phyloP scores from a whole-genome alignment of 2,329 filamentous ascomycete species.

The Colletotrichum tropicicola region DNA sequence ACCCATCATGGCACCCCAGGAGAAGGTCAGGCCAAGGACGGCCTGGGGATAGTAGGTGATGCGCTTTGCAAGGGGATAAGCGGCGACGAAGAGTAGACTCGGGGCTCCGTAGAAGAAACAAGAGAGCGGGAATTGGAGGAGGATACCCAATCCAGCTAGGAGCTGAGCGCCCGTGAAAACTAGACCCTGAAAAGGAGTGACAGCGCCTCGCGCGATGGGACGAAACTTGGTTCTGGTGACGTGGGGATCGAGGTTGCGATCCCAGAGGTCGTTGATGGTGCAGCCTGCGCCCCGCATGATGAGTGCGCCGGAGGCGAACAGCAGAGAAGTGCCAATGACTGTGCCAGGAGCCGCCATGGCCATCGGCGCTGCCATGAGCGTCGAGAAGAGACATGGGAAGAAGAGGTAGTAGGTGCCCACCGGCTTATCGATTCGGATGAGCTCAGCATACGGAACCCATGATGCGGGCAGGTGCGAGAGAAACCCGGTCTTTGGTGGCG shows the following conservation, averaged over 20 bases:
- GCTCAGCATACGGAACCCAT: conserved; percentile 83
- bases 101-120: conserved; percentile 84
- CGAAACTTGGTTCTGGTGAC: conserved; percentile 80
- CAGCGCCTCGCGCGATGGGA: conserved; percentile 81
- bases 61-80: conserved; percentile 85
- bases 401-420: conserved; percentile 86
- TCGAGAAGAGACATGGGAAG: conserved; percentile 87
- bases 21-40: conserved; percentile 85
- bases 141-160: conserved; percentile 75
- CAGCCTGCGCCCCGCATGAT: conserved; percentile 91
- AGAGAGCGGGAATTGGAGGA: conserved; percentile 77
- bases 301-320: conserved; percentile 81
- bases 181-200: conserved; percentile 76
- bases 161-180: conserved; percentile 80
- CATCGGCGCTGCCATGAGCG: conserved; percentile 80
- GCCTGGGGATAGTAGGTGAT: conserved; percentile 89
- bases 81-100: conserved; percentile 75
- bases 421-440: conserved; percentile 84
- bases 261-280: conserved; percentile 91
- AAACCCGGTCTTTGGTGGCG: conserved; percentile 75
- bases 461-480: conserved; percentile 74
- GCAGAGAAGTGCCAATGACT: conserved; percentile 69
- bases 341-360: conserved; percentile 65
- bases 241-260: conserved; percentile 84
- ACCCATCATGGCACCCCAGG: conserved; percentile 89